Evolutionary conservation across 208 protist genomes (phyloP).

Genomic region (Herpetomonas tarakana): DNA sequence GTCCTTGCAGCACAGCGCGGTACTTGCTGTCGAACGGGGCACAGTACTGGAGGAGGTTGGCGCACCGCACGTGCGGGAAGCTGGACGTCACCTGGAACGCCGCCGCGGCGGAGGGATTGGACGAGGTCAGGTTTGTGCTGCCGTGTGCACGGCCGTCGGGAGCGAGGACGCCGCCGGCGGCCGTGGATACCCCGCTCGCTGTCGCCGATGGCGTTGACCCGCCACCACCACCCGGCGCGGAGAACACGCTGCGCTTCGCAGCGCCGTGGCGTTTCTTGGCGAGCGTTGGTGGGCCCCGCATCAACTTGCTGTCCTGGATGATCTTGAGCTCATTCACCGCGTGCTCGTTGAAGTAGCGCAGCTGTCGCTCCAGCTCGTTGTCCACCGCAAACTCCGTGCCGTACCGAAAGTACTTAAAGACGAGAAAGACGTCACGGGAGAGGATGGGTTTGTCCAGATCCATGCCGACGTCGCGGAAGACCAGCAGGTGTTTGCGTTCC

Average conservation of each 20-base stretch:
- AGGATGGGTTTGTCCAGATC: conserved; percentile 87
- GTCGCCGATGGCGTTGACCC: not conserved
- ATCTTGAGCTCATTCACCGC: conserved; percentile 87
- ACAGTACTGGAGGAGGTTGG: conserved; percentile 62
- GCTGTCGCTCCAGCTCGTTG: conserved; percentile 85
- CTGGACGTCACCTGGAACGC: conserved; percentile 35
- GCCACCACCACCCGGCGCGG: not conserved
- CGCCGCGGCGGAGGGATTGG: conserved; percentile 1
- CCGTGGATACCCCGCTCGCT: not conserved
- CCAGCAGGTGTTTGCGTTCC: conserved; percentile 70
- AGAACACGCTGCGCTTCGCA: conserved; percentile 1
- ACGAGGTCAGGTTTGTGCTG: not conserved
- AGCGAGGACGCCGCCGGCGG: not conserved
- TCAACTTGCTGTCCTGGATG: conserved; percentile 85
- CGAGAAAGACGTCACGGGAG: conserved; percentile 81
- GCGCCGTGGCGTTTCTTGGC: conserved; percentile 31
- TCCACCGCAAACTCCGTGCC: conserved; percentile 85
- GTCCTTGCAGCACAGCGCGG: conserved; percentile 4
- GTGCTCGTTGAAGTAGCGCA: conserved; percentile 90
- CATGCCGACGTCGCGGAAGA: conserved; percentile 89
- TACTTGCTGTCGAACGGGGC: conserved; percentile 3
- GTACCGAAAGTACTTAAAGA: conserved; percentile 87
- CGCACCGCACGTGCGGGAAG: conserved; percentile 50
- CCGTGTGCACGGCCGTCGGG: not conserved
- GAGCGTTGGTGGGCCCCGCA: conserved; percentile 71